Evolutionary conservation across 768 basidiomycete species (phyloP).

Genomic region (Mrakia hoshinonis): DNA sequence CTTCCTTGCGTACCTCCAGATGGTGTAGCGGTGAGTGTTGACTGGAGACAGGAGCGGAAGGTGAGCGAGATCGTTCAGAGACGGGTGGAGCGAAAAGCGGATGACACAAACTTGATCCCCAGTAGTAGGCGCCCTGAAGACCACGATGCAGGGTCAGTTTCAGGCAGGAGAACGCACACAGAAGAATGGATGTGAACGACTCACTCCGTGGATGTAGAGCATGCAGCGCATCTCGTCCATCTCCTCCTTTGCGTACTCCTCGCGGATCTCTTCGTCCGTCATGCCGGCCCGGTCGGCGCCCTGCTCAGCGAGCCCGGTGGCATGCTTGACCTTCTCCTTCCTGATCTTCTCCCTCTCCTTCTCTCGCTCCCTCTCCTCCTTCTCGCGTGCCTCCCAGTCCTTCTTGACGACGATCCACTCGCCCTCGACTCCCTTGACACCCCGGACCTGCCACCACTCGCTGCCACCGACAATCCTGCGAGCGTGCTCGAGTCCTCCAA

Average conservation of each 20-base stretch:
- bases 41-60: conserved; percentile 32
- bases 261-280: conserved; percentile 50
- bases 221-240: conserved; percentile 35
- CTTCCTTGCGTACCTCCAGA: conserved; percentile 42
- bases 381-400: conserved; percentile 48
- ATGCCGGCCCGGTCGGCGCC: conserved; percentile 37
- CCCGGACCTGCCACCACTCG: conserved; percentile 97
- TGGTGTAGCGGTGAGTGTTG: conserved; percentile 42
- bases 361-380: conserved; percentile 26
- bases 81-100: background rate
- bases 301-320: background rate
- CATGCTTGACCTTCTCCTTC: conserved; percentile 18
- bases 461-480: conserved; percentile 71
- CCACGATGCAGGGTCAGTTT: conserved; percentile 39
- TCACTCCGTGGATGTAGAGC: conserved; percentile 41
- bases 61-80: background rate
- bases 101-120: background rate
- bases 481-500: conserved; percentile 69
- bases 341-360: conserved; percentile 31
- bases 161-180: background rate
- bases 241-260: conserved; percentile 43
- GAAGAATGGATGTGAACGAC: background rate
- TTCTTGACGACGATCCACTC: conserved; percentile 83
- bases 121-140: conserved; percentile 30
- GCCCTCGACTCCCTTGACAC: conserved; percentile 67